phyloP scores from a whole-genome alignment of 306 rosid genomes.

The Malus fusca region DNA sequence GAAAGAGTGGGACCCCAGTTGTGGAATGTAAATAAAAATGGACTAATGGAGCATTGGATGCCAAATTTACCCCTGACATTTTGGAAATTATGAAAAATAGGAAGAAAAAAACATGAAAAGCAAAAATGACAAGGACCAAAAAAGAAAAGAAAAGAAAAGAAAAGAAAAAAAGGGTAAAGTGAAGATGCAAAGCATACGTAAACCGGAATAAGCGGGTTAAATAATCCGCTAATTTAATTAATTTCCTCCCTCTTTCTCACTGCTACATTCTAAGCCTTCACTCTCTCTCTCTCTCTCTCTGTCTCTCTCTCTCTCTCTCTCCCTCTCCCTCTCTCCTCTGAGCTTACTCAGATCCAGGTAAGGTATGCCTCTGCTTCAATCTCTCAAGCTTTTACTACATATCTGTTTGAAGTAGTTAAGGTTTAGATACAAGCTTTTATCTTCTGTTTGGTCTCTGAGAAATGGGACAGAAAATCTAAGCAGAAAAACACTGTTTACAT shows the following conservation, averaged over 20 bases:
- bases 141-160: background rate
- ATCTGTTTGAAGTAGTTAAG: constrained; percentile 2
- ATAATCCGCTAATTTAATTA: constrained; percentile 21
- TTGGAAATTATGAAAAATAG: constrained; percentile 1
- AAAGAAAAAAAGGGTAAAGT: constrained; percentile 8
- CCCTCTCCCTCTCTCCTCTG: constrained; percentile 1
- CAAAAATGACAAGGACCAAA: background rate
- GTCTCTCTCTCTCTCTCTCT: background rate
- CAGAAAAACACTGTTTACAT: background rate
- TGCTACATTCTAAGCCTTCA: constrained; percentile 3
- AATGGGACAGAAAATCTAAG: background rate
- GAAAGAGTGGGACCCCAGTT: background rate
- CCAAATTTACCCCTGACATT: background rate
- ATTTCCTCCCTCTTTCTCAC: background rate
- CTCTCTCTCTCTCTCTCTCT: background rate
- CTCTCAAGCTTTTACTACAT: constrained; percentile 10
- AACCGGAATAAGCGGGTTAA: constrained; percentile 59
- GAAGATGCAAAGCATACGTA: constrained; percentile 5
- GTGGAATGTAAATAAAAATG: background rate
- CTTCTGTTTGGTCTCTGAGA: constrained; percentile 1
- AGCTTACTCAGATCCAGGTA: constrained; percentile 63
- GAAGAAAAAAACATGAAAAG: constrained; percentile 6
- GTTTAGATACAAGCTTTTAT: constrained; percentile 14
- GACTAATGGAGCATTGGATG: background rate
- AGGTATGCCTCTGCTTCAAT: constrained; percentile 33